phyloP scores from a whole-genome alignment of 306 rosid genomes.

The Trifolium subterraneum region DNA sequence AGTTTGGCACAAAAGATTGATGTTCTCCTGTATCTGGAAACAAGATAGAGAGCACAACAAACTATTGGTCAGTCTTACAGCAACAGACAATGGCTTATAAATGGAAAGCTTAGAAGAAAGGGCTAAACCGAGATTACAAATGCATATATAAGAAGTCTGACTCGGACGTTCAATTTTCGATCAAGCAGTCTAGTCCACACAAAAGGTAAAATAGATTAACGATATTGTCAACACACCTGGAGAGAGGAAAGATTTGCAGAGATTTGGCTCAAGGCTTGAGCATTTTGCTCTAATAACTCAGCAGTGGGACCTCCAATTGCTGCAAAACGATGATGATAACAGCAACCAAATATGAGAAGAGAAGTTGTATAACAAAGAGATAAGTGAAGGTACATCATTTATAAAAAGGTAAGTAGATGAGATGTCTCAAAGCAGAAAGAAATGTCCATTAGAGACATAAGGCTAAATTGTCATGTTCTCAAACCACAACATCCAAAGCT shows the following conservation, averaged over 20 bases:
- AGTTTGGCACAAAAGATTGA: slow-evolving; percentile 86
- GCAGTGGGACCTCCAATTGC: slow-evolving; percentile 69
- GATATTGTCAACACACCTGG: slow-evolving; percentile 46
- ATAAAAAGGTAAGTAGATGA: slow-evolving; percentile 13
- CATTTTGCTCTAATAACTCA: slow-evolving; percentile 60
- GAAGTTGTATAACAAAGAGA: neutral
- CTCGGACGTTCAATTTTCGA: neutral
- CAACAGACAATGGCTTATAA: slow-evolving; percentile 27
- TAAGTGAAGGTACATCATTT: slow-evolving; percentile 6
- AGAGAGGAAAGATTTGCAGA: slow-evolving; percentile 58
- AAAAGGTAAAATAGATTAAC: slow-evolving; percentile 16
- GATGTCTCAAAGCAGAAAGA: slow-evolving; percentile 20
- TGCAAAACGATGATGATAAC: slow-evolving; percentile 40
- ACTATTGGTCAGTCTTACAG: slow-evolving; percentile 28
- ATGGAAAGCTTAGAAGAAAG: slow-evolving; percentile 7
- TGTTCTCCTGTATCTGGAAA: slow-evolving; percentile 82
- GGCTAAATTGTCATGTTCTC: slow-evolving; percentile 6
- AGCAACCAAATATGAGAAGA: neutral
- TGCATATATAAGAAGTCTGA: neutral
- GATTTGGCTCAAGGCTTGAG: slow-evolving; percentile 57
- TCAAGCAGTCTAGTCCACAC: neutral
- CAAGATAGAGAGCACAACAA: slow-evolving; percentile 29
- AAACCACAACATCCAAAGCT: slow-evolving; percentile 38
- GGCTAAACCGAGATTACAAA: slow-evolving; percentile 1
- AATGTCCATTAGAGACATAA: slow-evolving; percentile 20